Conservation (phyloP, 495 filamentous ascomycete species). For the Penicillium canariense region DNA sequence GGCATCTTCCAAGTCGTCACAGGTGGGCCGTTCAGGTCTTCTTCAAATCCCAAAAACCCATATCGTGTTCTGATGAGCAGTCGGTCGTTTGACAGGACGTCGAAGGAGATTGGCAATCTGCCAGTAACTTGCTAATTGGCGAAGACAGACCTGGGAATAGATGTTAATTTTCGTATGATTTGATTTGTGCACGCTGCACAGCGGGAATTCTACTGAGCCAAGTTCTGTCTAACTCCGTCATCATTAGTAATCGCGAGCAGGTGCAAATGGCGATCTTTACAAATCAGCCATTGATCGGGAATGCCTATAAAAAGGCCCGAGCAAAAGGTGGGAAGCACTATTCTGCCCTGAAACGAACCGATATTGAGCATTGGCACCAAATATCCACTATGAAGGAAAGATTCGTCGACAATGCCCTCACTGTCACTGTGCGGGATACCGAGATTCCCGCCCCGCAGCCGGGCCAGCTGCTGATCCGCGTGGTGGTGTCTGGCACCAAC, state of each 20-base stretch:
- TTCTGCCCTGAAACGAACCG: no score
- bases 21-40: constrained; percentile 17
- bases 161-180: neutral
- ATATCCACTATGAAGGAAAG: constrained; percentile 61
- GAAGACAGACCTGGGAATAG: neutral
- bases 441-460: constrained; percentile 59
- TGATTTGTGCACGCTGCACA: neutral
- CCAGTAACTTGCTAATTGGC: no score
- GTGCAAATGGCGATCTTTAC: no score
- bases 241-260: constrained; percentile 1
- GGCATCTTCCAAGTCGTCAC: constrained; percentile 10
- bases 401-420: constrained; percentile 48
- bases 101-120: constrained; percentile 10
- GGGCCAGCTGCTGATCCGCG: constrained; percentile 68
- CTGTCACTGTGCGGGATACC: constrained; percentile 61
- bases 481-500: constrained; percentile 67
- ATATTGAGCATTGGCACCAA: neutral
- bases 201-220: neutral
- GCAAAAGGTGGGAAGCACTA: no score
- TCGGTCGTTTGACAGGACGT: constrained; percentile 8
- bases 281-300: neutral
- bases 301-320: neutral
- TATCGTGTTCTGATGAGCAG: constrained; percentile 16
- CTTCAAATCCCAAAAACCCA: neutral
- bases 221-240: neutral